Evolutionary conservation across 2,329 filamentous ascomycete species (phyloP), one percentile per base, ranked within the genome.

Genomic region (Thelonectria discophora): DNA sequence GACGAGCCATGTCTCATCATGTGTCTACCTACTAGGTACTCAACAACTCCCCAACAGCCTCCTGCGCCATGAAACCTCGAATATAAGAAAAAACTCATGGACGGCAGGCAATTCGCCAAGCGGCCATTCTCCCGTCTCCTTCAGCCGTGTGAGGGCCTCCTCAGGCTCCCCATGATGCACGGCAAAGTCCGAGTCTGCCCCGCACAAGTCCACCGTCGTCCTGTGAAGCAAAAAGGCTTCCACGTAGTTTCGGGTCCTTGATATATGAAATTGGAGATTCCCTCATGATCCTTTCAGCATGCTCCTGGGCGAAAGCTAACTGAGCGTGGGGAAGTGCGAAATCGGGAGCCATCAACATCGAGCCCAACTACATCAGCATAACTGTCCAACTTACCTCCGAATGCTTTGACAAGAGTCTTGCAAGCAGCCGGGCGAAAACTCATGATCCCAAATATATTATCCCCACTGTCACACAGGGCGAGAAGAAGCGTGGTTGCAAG

Each of bases 21-120:
- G n/a, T n/a, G n/a, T n/a, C n/a, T n/a, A n/a, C n/a, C n/a, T n/a
- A n/a, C n/a, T n/a, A n/a, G n/a, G n/a, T n/a, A n/a, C n/a, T n/a
- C n/a, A n/a, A n/a, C n/a, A n/a, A 24, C 21, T 24, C 21, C 21
- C 21, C 21, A 3, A 88, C 66, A 80, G 82, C 86, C 86, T 0
- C 88, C 86, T 0, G 84, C 86, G 1, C 84, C 85, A 0, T 81
- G 83, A 72, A 73, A 76, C 11, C 6, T 37, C 34, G 42, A 20
- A 17, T 30, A 39, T 3, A 32, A 53, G n/a, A 9, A 53, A 27
- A 24, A 17, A 53, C 34, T 53, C 50, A 53, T 53, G 17, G 2
- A 20, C 50, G 17, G 43, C 37, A 10, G 39, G 37, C 37, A 53
- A 15, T n/a, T 30, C 15, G 11, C 50, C 50, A 4, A 53, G 21